A percentile compares a stretch with the other conserved stretches of the same genome.
These are phyloP conservation scores for Pisolithus tinctorius DNA, from an alignment of 768 basidiomycete genomes.

Conservation along the genomic window DNA sequence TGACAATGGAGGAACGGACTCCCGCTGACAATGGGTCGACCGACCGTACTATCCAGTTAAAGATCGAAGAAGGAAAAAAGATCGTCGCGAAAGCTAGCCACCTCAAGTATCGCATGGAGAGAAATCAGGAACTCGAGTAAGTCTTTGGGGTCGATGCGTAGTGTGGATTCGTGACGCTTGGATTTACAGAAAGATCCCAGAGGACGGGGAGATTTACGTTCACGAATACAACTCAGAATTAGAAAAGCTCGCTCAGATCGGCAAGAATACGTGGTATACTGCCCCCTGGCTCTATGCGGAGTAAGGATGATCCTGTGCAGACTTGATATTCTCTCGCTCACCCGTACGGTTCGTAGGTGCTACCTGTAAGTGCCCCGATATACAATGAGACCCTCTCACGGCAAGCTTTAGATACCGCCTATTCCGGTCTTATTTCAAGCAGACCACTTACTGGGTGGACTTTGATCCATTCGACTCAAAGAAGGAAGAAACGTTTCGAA, in stretches of 20 bases:
- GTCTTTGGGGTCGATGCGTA: slow-evolving; percentile 26
- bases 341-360: slow-evolving; percentile 39
- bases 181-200: slow-evolving; percentile 51
- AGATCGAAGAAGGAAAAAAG: slow-evolving; percentile 61
- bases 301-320: slow-evolving; percentile 36
- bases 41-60: slow-evolving; percentile 5
- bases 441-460: slow-evolving; percentile 60
- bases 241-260: slow-evolving; percentile 35
- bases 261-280: slow-evolving; percentile 77
- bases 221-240: slow-evolving; percentile 78
- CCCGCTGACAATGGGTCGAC: slow-evolving; percentile 20
- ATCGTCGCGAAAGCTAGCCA: slow-evolving; percentile 65
- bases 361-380: slow-evolving; percentile 62
- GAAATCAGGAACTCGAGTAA: slow-evolving; percentile 62
- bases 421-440: slow-evolving; percentile 63
- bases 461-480: slow-evolving; percentile 81
- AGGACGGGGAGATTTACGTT: slow-evolving; percentile 68
- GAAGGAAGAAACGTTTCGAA: slow-evolving; percentile 77
- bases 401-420: slow-evolving; percentile 64
- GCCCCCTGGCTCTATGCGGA: slow-evolving; percentile 95
- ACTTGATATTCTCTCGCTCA: background rate
- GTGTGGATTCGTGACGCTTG: background rate
- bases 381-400: background rate
- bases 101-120: slow-evolving; percentile 80
- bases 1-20: slow-evolving; percentile 41